Conservation (phyloP, 148 eudicot species). For the Heliamphora exappendiculata region DNA sequence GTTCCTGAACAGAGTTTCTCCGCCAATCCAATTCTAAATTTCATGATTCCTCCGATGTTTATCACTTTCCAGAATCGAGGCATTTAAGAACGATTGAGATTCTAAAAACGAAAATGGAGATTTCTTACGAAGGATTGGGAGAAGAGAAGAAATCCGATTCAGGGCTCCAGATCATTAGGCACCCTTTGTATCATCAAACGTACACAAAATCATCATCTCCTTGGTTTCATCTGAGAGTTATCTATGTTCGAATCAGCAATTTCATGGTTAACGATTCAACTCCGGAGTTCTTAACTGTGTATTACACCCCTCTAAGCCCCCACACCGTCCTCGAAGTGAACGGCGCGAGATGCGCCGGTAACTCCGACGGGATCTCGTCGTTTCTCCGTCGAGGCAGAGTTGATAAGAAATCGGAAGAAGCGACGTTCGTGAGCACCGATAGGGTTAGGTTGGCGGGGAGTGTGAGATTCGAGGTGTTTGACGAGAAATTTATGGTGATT, state of each 20-base stretch:
- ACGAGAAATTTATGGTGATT: constrained; percentile 40
- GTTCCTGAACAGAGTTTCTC: too few species aligned
- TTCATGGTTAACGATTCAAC: constrained; percentile 45
- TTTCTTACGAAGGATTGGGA: constrained; percentile 25
- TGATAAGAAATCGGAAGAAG: constrained; percentile 51
- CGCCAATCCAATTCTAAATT: too few species aligned
- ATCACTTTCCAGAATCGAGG: too few species aligned
- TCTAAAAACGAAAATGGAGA: constrained; percentile 51
- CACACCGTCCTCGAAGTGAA: constrained; percentile 57
- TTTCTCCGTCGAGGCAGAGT: constrained; percentile 38
- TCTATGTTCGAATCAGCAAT: constrained; percentile 63
- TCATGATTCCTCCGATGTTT: too few species aligned
- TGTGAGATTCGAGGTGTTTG: constrained; percentile 60
- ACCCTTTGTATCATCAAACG: constrained; percentile 30
- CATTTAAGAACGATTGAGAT: too few species aligned
- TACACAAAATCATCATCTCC: constrained; percentile 24
- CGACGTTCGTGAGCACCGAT: constrained; percentile 54
- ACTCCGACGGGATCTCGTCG: constrained; percentile 35
- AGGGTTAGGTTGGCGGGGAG: constrained; percentile 48
- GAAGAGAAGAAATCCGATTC: constrained; percentile 24
- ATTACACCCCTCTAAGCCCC: constrained; percentile 42
- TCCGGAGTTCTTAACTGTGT: constrained; percentile 37
- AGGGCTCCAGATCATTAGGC: constrained; percentile 40
- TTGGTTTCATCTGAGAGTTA: constrained; percentile 65
- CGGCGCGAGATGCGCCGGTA: constrained; percentile 34